Percentiles rank a stretch among this genome's conserved stretches.
Conservation (phyloP, 768 basidiomycete species). For the Russula earlei region DNA sequence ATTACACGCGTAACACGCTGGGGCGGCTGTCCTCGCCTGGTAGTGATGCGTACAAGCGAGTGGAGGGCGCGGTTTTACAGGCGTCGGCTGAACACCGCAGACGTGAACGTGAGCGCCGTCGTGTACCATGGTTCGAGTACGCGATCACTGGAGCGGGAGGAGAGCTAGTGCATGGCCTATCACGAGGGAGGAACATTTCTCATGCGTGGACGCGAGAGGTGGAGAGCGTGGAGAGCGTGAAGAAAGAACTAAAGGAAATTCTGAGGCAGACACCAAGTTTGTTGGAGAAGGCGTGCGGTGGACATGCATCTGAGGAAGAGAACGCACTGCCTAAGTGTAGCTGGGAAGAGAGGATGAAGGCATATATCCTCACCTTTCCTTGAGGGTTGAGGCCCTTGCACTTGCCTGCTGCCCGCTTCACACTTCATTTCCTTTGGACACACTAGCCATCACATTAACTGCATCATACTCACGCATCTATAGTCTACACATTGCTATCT, state of each 20-base stretch:
- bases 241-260: constrained; percentile 26
- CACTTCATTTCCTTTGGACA: not conserved
- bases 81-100: constrained; percentile 23
- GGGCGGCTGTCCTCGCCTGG: constrained; percentile 29
- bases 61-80: constrained; percentile 35
- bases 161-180: not conserved
- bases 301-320: constrained; percentile 24
- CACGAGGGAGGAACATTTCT: constrained; percentile 1
- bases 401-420: too few relatives aligned
- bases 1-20: constrained; percentile 32
- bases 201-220: constrained; percentile 19
- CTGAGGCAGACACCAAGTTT: constrained; percentile 26
- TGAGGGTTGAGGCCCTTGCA: constrained; percentile 36
- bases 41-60: constrained; percentile 33
- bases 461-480: not conserved
- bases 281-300: constrained; percentile 39
- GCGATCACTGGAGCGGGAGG: constrained; percentile 3
- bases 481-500: not conserved
- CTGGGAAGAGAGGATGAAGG: constrained; percentile 54
- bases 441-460: not conserved
- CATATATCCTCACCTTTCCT: constrained; percentile 54
- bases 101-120: not conserved
- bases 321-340: constrained; percentile 40
- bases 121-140: constrained; percentile 11
- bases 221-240: constrained; percentile 10